Conservation (phyloP, 352 stramenopile species). For the Phytopythium oedochilum region DNA sequence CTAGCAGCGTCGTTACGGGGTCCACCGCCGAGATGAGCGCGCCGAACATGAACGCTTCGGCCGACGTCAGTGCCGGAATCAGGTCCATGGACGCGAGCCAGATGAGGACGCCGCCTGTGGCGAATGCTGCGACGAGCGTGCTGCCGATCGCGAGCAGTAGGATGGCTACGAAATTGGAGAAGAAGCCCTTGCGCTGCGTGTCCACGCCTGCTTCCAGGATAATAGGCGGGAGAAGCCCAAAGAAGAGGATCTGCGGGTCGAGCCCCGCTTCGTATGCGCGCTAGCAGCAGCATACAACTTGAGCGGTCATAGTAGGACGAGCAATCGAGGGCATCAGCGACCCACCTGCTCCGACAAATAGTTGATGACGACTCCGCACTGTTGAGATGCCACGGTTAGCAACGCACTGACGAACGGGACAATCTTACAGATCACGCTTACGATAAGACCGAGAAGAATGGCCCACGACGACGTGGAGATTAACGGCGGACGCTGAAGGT, state of each 20-base stretch:
- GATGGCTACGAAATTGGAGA: slow-evolving; percentile 37
- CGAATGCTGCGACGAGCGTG: slow-evolving; percentile 47
- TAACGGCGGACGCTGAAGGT: slow-evolving; percentile 20
- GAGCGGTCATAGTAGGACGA: no score
- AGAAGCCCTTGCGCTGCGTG: no score
- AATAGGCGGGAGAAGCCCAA: slow-evolving; percentile 52
- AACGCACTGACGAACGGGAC: neutral
- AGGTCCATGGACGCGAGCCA: slow-evolving; percentile 27
- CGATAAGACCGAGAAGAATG: slow-evolving; percentile 42
- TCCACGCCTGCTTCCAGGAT: slow-evolving; percentile 66
- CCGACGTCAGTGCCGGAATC: slow-evolving; percentile 38
- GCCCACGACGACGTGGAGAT: slow-evolving; percentile 47
- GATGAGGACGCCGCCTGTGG: slow-evolving; percentile 35
- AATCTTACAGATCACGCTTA: slow-evolving; percentile 6
- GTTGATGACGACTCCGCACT: slow-evolving; percentile 27
- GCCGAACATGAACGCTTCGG: slow-evolving; percentile 73
- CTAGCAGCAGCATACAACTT: no score
- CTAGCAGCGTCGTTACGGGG: slow-evolving; percentile 69
- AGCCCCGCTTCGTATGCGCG: slow-evolving; percentile 26
- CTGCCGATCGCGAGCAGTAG: slow-evolving; percentile 35
- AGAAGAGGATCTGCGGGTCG: slow-evolving; percentile 49
- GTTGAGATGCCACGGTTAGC: neutral
- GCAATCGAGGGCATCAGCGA: neutral
- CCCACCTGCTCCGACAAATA: slow-evolving; percentile 18
- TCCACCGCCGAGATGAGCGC: slow-evolving; percentile 79